phyloP scores from a whole-genome alignment of 306 rosid species.

The Mucuna pruriens region DNA sequence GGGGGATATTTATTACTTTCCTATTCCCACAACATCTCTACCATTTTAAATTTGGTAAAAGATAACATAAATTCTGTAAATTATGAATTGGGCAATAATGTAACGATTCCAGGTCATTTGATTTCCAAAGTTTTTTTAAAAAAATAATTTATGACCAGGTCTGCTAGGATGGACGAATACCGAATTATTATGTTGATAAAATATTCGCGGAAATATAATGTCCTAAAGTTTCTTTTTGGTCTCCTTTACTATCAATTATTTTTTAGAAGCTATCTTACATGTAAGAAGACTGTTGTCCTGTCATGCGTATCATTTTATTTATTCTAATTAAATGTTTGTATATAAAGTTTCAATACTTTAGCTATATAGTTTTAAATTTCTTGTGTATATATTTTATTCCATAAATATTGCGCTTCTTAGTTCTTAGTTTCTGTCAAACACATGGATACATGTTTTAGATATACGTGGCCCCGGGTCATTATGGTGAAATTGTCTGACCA shows the following conservation, averaged over 20 bases:
- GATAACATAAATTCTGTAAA: neutral
- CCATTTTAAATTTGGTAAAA: neutral
- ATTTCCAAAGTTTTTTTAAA: neutral
- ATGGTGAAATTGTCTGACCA: neutral
- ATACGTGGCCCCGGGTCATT: constrained; percentile 20
- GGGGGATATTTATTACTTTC: neutral
- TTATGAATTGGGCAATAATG: constrained; percentile 21
- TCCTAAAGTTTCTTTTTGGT: constrained; percentile 16
- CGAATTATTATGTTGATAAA: constrained; percentile 12
- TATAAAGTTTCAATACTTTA: neutral
- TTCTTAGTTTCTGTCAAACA: constrained; percentile 2
- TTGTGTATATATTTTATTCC: neutral
- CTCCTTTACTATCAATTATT: neutral
- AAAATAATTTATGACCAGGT: neutral
- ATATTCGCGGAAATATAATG: constrained; percentile 5
- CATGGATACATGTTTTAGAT: constrained; percentile 14
- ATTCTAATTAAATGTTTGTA: neutral
- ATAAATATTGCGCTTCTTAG: neutral
- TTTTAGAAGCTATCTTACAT: neutral
- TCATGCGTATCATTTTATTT: neutral
- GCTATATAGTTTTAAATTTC: neutral
- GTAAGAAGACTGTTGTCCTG: constrained; percentile 20
- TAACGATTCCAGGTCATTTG: constrained; percentile 13
- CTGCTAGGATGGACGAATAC: constrained; percentile 9
- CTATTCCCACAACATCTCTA: neutral